Percentiles rank a stretch among this genome's conserved stretches.
Conservation (phyloP, 257 asterid genomes). For the Gynochthodes officinalis region DNA sequence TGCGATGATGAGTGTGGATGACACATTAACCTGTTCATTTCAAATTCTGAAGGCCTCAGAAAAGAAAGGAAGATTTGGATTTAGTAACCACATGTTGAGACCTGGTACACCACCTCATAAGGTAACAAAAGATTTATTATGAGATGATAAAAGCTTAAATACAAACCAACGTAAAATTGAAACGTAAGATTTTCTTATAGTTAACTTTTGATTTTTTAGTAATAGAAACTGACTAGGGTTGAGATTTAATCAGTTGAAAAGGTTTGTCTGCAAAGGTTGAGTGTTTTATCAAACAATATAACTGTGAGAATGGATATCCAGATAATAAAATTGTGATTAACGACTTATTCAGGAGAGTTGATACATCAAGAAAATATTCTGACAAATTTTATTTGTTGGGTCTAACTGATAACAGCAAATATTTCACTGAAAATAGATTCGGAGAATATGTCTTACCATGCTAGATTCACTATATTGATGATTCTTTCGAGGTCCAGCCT, state of each 20-base stretch:
- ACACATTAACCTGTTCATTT: slow-evolving; percentile 28
- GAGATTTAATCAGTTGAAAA: not conserved
- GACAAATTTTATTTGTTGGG: not conserved
- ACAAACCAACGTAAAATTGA: not conserved
- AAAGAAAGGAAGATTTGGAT: slow-evolving; percentile 26
- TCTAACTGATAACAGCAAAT: not conserved
- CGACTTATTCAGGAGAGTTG: no score
- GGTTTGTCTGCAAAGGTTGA: not conserved
- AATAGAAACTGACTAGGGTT: not conserved
- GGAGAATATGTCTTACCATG: not conserved
- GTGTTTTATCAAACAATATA: not conserved
- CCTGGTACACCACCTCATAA: slow-evolving; percentile 33
- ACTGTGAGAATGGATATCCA: not conserved
- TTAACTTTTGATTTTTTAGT: not conserved
- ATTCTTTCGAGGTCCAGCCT: not conserved
- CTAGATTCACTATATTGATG: not conserved
- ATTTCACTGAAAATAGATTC: not conserved
- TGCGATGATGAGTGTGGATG: slow-evolving; percentile 33
- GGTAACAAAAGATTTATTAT: slow-evolving; percentile 13
- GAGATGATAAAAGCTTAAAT: not conserved
- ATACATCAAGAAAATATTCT: no score
- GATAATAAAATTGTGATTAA: not conserved
- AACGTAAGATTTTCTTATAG: no score
- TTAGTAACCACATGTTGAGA: slow-evolving; percentile 19
- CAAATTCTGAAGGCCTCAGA: slow-evolving; percentile 29